Percentiles rank a stretch among this genome's conserved stretches.
Evolutionary conservation across 2,329 filamentous ascomycete species (phyloP).

Genomic region (Fusarium tricinctum): DNA sequence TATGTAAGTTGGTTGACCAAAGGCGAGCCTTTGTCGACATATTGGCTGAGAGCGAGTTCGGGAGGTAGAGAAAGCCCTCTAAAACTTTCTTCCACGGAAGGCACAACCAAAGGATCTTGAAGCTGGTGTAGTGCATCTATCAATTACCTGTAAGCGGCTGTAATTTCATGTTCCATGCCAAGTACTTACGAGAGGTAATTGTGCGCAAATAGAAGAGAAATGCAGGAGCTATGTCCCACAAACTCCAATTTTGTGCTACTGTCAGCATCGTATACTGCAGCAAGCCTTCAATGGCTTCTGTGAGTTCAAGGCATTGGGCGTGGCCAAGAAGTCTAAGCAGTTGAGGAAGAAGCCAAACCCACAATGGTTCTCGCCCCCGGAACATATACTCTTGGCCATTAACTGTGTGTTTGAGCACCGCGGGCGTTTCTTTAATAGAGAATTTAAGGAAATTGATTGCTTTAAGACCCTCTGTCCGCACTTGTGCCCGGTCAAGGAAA

Average conservation of each 20-base stretch:
- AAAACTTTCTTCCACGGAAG: conserved; percentile 49
- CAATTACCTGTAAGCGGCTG: conserved; percentile 3
- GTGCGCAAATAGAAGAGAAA: conserved; percentile 64
- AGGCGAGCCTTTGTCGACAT: conserved; percentile 49
- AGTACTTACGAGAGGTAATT: conserved; percentile 61
- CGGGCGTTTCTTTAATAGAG: conserved; percentile 80
- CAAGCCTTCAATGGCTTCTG: conserved; percentile 66
- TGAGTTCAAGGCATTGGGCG: conserved; percentile 61
- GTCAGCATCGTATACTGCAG: conserved; percentile 64
- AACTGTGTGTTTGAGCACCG: conserved; percentile 69
- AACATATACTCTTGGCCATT: conserved; percentile 61
- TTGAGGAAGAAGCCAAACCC: conserved; percentile 74
- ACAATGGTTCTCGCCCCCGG: conserved; percentile 72
- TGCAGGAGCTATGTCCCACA: conserved; percentile 65
- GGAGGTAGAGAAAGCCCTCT: conserved; percentile 57
- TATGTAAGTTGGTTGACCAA: conserved; percentile 55
- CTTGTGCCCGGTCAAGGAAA: conserved; percentile 70
- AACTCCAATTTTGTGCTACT: conserved; percentile 58
- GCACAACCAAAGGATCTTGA: conserved; percentile 51
- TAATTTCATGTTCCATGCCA: not conserved
- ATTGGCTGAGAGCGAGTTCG: conserved; percentile 54
- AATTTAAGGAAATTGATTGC: conserved; percentile 83
- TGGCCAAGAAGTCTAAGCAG: conserved; percentile 70
- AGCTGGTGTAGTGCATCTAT: conserved; percentile 55
- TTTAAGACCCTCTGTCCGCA: conserved; percentile 73